These are phyloP conservation scores for Monascus purpureus DNA, from an alignment of 495 filamentous ascomycete genomes.

Conservation along the genomic window DNA sequence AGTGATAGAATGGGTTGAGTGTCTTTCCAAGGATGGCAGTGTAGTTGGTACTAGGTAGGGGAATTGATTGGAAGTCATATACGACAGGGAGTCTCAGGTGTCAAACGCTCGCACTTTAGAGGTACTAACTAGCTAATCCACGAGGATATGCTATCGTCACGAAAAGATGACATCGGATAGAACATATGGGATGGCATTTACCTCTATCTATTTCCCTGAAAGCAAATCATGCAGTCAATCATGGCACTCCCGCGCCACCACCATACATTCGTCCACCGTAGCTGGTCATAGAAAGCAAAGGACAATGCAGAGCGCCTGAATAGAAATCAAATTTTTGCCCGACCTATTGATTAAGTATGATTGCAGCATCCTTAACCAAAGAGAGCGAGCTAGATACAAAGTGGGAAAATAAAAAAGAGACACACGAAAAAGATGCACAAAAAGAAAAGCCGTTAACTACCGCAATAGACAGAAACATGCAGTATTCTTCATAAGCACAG, in stretches of 20 bases:
- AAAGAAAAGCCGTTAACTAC: slow-evolving; percentile 25
- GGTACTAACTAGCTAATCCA: background rate
- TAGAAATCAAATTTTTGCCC: slow-evolving; percentile 32
- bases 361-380: slow-evolving; percentile 28
- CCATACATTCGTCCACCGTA: no score
- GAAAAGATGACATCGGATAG: background rate
- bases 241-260: no score
- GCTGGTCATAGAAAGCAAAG: slow-evolving; percentile 9
- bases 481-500: slow-evolving; percentile 28
- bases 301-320: slow-evolving; percentile 16
- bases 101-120: no score
- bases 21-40: no score
- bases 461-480: slow-evolving; percentile 28
- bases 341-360: slow-evolving; percentile 29
- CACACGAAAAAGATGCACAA: slow-evolving; percentile 9
- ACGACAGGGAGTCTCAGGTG: no score
- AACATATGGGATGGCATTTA: slow-evolving; percentile 19
- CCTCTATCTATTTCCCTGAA: slow-evolving; percentile 19
- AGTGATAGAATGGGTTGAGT: background rate
- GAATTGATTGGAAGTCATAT: no score
- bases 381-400: slow-evolving; percentile 28
- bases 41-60: no score
- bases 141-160: background rate
- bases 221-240: no score
- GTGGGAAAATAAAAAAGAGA: slow-evolving; percentile 14